Evolutionary conservation across 768 basidiomycete genomes (phyloP).

Genomic region (Boletus fagicola): DNA sequence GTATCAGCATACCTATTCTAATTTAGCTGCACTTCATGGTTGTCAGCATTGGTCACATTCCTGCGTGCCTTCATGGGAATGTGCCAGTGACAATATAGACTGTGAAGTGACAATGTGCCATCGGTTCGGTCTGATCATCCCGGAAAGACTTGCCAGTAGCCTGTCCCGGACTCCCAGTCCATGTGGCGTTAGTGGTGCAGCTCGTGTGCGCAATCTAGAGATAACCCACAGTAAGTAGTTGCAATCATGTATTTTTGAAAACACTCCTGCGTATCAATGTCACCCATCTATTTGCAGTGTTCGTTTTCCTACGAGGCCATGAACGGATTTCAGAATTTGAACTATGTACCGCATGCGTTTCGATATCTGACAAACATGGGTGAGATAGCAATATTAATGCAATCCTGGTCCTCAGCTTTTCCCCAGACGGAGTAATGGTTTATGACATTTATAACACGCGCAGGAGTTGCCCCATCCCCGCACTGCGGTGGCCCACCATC

Average conservation of each 20-base stretch:
- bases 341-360: neutral
- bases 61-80: neutral
- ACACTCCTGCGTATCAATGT: neutral
- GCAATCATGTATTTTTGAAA: too few relatives aligned
- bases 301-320: neutral
- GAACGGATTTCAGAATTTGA: neutral
- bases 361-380: neutral
- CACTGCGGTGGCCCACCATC: neutral
- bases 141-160: neutral
- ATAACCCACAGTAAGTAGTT: neutral
- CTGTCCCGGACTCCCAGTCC: neutral
- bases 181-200: neutral
- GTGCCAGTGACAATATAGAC: neutral
- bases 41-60: neutral
- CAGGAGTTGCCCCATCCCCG: neutral
- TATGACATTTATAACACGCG: slow-evolving; percentile 7
- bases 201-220: too few relatives aligned
- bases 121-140: neutral
- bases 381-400: slow-evolving; percentile 1
- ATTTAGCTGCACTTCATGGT: neutral
- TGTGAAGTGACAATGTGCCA: neutral
- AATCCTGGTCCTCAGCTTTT: neutral
- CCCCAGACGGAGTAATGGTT: neutral
- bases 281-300: neutral
- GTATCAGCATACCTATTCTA: neutral